A percentile compares a stretch with the other conserved stretches of the same genome.
These are phyloP conservation scores for Colletotrichum sp. DNA, from an alignment of 2,329 filamentous ascomycete genomes.

Conservation along the genomic window DNA sequence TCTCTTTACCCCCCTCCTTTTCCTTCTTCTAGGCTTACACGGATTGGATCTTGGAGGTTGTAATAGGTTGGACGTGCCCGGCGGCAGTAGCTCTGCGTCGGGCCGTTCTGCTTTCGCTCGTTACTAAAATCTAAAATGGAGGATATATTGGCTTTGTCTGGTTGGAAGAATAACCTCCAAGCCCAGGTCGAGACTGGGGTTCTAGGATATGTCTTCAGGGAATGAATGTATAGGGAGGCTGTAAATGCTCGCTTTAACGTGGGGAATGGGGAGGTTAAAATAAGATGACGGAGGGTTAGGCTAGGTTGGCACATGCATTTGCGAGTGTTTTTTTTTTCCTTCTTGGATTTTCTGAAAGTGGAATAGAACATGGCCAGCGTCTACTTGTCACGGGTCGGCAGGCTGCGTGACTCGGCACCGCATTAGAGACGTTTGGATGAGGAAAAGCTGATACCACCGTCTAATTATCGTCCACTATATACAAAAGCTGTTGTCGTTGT, in stretches of 20 bases:
- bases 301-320: neutral
- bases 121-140: neutral
- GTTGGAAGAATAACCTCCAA: neutral
- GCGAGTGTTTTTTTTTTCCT: neutral
- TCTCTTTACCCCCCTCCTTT: neutral
- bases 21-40: neutral
- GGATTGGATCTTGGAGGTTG: neutral
- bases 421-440: slow-evolving; percentile 14
- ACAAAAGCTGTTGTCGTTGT: neutral
- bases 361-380: slow-evolving; percentile 13
- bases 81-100: neutral
- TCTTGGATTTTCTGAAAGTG: neutral
- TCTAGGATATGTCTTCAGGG: neutral
- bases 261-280: neutral
- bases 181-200: neutral
- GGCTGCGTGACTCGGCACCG: neutral
- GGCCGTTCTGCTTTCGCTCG: neutral
- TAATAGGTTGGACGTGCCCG: neutral
- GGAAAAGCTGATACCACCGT: slow-evolving; percentile 18
- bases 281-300: neutral
- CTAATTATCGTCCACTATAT: slow-evolving; percentile 11
- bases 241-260: neutral
- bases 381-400: neutral
- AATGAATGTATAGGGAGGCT: neutral
- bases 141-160: neutral